phyloP scores from a whole-genome alignment of 176 grass and related monocot genomes.

The Secale cereale region DNA sequence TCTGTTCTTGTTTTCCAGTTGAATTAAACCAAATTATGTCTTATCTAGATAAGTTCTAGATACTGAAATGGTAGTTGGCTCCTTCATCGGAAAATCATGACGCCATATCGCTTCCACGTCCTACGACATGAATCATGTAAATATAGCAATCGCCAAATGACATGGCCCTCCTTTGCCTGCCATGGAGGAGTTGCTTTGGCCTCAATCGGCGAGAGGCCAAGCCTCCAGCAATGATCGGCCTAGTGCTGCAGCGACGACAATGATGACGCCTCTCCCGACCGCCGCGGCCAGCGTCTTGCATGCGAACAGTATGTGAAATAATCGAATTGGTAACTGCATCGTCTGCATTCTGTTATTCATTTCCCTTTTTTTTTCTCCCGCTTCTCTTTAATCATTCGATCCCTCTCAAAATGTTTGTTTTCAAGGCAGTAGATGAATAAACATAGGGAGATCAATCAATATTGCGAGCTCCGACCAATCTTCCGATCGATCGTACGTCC shows the following conservation, averaged over 20 bases:
- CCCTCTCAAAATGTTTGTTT: neutral
- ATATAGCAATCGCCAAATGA: neutral
- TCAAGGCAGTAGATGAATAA: neutral
- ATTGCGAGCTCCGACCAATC: too few species aligned
- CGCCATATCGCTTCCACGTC: too few species aligned
- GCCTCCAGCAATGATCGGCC: neutral
- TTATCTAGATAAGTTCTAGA: too few species aligned
- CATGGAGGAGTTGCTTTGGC: conserved; percentile 2
- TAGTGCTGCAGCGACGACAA: neutral
- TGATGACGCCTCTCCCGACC: neutral
- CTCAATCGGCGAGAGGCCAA: neutral
- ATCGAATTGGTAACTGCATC: neutral
- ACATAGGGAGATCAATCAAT: neutral
- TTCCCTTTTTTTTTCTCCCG: neutral
- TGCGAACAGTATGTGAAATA: neutral
- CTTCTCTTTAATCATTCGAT: neutral
- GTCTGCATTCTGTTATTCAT: neutral
- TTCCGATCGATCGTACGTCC: neutral
- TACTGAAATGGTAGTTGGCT: too few species aligned
- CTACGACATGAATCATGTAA: neutral
- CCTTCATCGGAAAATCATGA: too few species aligned
- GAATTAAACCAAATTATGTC: too few species aligned
- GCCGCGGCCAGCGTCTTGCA: neutral
- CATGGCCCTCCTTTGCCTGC: neutral
- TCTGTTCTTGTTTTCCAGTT: too few species aligned